Evolutionary conservation across 768 basidiomycete genomes (phyloP).

Genomic region (Leccinum boreale): DNA sequence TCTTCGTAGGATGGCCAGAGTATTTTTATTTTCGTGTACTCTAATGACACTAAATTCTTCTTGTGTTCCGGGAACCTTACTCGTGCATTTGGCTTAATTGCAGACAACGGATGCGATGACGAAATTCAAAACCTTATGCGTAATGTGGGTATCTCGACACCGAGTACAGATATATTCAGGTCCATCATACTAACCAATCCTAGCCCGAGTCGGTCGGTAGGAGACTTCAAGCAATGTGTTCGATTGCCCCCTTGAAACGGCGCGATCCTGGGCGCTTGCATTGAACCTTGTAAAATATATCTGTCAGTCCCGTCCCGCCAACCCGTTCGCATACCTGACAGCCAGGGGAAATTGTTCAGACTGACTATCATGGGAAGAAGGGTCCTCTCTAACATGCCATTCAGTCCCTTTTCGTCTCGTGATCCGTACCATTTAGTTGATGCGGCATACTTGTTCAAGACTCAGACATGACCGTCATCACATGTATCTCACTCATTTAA

Average conservation of each 20-base stretch:
- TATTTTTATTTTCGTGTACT: constrained; percentile 14
- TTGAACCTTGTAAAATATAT: not conserved
- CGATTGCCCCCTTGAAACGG: not conserved
- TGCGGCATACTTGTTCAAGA: no score
- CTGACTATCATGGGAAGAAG: not conserved
- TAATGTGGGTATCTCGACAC: constrained; percentile 14
- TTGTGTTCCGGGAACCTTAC: constrained; percentile 12
- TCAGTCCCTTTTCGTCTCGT: not conserved
- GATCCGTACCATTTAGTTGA: constrained; percentile 3
- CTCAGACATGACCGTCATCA: not conserved
- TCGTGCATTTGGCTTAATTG: constrained; percentile 28
- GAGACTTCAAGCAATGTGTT: not conserved
- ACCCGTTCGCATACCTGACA: not conserved
- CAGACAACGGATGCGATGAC: constrained; percentile 6
- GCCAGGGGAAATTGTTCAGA: not conserved
- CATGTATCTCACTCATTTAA: not conserved
- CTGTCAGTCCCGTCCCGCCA: not conserved
- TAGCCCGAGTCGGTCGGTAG: not conserved
- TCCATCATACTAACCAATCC: constrained; percentile 3
- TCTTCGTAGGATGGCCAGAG: not conserved
- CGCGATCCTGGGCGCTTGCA: not conserved
- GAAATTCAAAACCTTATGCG: constrained; percentile 15
- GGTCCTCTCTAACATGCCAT: not conserved
- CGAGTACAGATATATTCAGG: constrained; percentile 29
- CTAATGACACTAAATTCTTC: constrained; percentile 9